Conservation (phyloP, 208 protist genomes). For the Zelonia costaricensis region DNA sequence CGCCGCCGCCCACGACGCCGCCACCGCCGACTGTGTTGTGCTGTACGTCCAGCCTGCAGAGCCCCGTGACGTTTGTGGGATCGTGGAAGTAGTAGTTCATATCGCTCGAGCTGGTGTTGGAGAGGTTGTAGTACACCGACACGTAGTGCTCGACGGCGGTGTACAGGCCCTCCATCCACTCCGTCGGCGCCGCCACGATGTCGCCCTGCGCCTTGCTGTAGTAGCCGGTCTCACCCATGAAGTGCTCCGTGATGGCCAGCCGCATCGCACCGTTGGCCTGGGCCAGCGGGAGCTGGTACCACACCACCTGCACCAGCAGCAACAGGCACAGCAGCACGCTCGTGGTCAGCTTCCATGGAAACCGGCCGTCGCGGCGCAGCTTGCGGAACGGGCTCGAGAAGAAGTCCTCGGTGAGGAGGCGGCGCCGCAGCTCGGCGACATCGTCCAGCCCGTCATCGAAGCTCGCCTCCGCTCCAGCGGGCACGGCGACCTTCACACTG, state of each 20-base stretch:
- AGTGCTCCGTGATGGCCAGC: conserved; percentile 44
- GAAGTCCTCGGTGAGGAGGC: conserved; percentile 41
- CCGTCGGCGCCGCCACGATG: conserved; percentile 47
- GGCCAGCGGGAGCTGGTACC: conserved; percentile 40
- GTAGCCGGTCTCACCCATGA: conserved; percentile 34
- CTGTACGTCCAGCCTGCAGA: background rate
- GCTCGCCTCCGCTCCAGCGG: background rate
- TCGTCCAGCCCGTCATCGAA: conserved; percentile 1
- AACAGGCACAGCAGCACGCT: conserved; percentile 45
- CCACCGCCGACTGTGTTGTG: background rate
- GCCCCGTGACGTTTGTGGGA: background rate
- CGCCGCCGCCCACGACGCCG: background rate
- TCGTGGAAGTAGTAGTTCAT: conserved; percentile 37
- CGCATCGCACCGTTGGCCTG: conserved; percentile 45
- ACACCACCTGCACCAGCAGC: conserved; percentile 32
- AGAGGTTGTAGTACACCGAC: conserved; percentile 43
- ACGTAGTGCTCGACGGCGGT: conserved; percentile 46
- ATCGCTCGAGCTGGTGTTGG: conserved; percentile 43
- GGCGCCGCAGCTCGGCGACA: conserved; percentile 23
- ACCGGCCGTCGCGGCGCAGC: conserved; percentile 31
- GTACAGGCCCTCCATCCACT: conserved; percentile 47
- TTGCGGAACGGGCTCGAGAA: conserved; percentile 42
- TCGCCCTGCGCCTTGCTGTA: conserved; percentile 52
- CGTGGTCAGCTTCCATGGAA: conserved; percentile 46
- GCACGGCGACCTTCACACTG: background rate